Conservation (phyloP, 371 early-diverging fungal species). For the Apophysomyces ossiformis region DNA sequence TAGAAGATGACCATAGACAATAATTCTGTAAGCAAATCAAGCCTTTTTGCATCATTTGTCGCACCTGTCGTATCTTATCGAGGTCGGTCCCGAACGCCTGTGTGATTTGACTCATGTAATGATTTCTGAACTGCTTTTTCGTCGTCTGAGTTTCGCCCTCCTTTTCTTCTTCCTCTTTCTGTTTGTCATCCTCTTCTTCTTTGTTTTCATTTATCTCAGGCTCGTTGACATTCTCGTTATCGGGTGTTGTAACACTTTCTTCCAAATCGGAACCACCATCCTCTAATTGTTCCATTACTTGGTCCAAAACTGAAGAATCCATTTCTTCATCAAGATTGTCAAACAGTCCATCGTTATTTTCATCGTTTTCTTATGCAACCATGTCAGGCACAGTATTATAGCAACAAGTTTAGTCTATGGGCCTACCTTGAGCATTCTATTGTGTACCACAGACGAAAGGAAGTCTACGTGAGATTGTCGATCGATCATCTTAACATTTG, state of each 20-base stretch:
- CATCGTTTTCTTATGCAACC: conserved; percentile 3
- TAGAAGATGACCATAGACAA: conserved; percentile 4
- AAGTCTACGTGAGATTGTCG: neutral
- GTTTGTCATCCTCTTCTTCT: conserved; percentile 10
- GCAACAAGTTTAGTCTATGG: neutral
- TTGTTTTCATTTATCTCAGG: conserved; percentile 8
- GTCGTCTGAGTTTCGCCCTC: conserved; percentile 12
- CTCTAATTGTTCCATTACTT: conserved; percentile 33
- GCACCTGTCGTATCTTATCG: conserved; percentile 52
- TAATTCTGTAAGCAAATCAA: neutral
- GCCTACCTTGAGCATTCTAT: neutral
- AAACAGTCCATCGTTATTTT: conserved; percentile 33
- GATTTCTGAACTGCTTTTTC: conserved; percentile 36
- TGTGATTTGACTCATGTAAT: conserved; percentile 48
- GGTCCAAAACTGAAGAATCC: conserved; percentile 35
- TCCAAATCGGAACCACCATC: conserved; percentile 17
- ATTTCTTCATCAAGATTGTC: conserved; percentile 49
- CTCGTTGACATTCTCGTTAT: too few relatives aligned
- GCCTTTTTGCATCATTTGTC: neutral
- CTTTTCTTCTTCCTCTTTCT: conserved; percentile 20
- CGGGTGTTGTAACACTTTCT: conserved; percentile 13
- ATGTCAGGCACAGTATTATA: neutral
- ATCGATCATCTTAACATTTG: neutral
- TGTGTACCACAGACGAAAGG: neutral
- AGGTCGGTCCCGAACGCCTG: conserved; percentile 51